Base-by-base conservation (phyloP, 2,329 filamentous ascomycete genomes). In the Lecanicillium sp. region DNA sequence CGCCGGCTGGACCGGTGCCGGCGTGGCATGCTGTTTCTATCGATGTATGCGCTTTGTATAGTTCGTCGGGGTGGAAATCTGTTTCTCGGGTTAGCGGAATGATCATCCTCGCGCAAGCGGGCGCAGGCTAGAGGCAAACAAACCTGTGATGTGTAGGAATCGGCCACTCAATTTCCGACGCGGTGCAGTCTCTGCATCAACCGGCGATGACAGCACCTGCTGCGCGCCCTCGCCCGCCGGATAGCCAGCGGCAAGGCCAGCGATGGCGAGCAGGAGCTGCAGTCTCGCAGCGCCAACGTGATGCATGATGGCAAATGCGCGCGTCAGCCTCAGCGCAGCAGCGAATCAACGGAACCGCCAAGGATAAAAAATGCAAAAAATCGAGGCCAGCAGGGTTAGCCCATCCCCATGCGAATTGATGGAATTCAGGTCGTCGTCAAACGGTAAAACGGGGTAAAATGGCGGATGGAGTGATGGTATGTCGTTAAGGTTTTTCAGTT, bases 11-110 rank as follows among this genome's bases (percentile, higher is more conserved):
- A 11, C 92, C 92, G 43, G 77, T 67, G 43, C 81, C 81, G 40
- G 81, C 74, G 56, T 98, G 92, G 62, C 92, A 98, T 44, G 83
- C 81, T 46, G 75, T 64, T 28, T 74, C 69, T 32, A 84, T 84
- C 17, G 84, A 84, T 10, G 86, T 76, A 58, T 89, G 83, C 7
- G 75, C 62, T 60, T 87, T 81, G 71, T 96, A 98, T 62, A 86
- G 85, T 31, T 78, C 77, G 59, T 98, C 92, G 33, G 88, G 87
- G 55, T 98, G 92, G 51, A 97, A 75, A 64, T 98, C 92, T 95
- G 50, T 39, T 14, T 4, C 18, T 17, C n/a, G n/a, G 27, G 19
- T 42, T 7, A 41, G 34, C 36, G n/a, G 18, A n/a, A n/a, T n/a
- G n/a, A n/a, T n/a, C 11, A 17, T 10, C 18, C 14, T 25, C 33